Base-by-base conservation (phyloP, 306 rosid genomes). In the Dryas drummondii region DNA sequence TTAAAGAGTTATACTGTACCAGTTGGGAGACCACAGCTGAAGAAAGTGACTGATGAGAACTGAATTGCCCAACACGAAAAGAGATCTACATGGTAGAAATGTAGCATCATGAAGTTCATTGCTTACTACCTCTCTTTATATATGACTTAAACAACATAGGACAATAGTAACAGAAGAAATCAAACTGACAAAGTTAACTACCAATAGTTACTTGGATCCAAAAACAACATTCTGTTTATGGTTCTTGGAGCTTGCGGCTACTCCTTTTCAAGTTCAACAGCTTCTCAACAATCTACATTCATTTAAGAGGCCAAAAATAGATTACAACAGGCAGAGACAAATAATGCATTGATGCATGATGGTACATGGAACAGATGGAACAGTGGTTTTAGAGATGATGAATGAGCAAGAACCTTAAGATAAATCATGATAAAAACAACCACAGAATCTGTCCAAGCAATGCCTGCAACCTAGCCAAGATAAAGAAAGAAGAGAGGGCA, bases 211-310 rank as follows among this genome's bases (percentile, higher is more conserved):
- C 86, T 82, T 87, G 83, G 78, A 67, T 73, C 64, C 87, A 87
- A 82, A 83, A 86, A 78, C 85, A 77, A 87, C 68, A 69, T 74
- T 69, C 71, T 74, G 80, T 77, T 84, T 80, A 80, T 79, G 84
- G 79, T 84, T 83, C 87, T 80, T 70, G 84, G 59, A 71, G 84
- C 80, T 72, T 69, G 42, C 84, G 62, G 82, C 84, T 68, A 68
- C 86, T 70, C 63, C 80, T 67, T 86, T 83, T 82, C 85, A 86
- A 57, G 77, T 83, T 81, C 84, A 81, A 80, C 78, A 69, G 86
- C 88, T 80, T 79, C 86, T 75, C 79, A 81, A 80, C 72, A 69
- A 86, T 88, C 91, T 82, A 85, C 88, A 69, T 82, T 81, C 81
- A 74, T 83, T 79, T 78, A 72, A 58, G 66, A 83, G 84, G 70